Evolutionary conservation across 805 yeast species (phyloP).

Genomic region (Allodekkera sacchari): DNA sequence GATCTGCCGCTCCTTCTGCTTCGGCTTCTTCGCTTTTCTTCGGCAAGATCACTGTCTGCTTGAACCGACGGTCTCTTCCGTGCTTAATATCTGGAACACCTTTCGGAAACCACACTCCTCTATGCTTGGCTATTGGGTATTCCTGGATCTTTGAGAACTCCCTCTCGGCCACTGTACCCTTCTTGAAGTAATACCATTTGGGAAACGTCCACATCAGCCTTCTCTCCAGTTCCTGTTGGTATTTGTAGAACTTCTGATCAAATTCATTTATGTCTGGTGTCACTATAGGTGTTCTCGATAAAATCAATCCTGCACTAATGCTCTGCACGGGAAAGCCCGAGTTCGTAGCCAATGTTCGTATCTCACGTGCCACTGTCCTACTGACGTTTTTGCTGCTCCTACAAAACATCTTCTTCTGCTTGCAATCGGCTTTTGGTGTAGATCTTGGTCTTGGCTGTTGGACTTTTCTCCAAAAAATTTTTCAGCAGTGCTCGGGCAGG

Average conservation of each 20-base stretch:
- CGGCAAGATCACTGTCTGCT: slow-evolving; percentile 74
- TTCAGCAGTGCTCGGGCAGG: no score
- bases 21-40: slow-evolving; percentile 38
- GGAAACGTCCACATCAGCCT: slow-evolving; percentile 98
- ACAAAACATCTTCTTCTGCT: no score
- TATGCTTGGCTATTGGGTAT: slow-evolving; percentile 64
- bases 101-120: slow-evolving; percentile 69
- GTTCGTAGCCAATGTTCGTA: slow-evolving; percentile 3
- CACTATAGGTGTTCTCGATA: slow-evolving; percentile 78
- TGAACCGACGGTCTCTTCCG: slow-evolving; percentile 79
- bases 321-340: slow-evolving; percentile 1
- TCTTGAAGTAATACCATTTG: slow-evolving; percentile 80
- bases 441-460: no score
- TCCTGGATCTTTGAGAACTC: slow-evolving; percentile 66
- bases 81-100: slow-evolving; percentile 84
- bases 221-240: slow-evolving; percentile 79
- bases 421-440: no score
- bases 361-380: no score
- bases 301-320: slow-evolving; percentile 46
- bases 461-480: no score
- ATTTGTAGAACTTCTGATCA: slow-evolving; percentile 67
- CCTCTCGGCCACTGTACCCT: slow-evolving; percentile 77
- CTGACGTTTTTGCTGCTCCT: no score
- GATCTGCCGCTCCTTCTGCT: slow-evolving; percentile 8
- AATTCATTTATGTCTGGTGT: slow-evolving; percentile 69